Evolutionary conservation across 2,329 filamentous ascomycete genomes (phyloP).

Genomic region (Elsinoe arachidis): DNA sequence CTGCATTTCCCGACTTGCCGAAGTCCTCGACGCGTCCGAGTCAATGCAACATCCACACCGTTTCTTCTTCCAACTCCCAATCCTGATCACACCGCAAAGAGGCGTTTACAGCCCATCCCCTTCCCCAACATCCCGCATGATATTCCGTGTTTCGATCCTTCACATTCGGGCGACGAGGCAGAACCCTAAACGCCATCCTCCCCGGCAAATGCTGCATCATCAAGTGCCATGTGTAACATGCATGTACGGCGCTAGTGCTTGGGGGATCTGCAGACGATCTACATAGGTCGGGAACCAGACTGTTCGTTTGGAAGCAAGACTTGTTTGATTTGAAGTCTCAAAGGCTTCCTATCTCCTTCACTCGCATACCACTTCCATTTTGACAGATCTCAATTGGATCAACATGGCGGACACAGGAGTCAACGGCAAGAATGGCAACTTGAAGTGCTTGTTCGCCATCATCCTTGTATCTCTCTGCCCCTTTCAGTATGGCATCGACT

Average conservation of each 20-base stretch:
- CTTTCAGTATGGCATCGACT: slow-evolving; percentile 47
- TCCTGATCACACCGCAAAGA: neutral
- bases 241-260: neutral
- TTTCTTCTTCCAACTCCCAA: neutral
- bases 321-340: slow-evolving; percentile 10
- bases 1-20: neutral
- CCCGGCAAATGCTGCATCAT: slow-evolving; percentile 3
- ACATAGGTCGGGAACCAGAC: slow-evolving; percentile 12
- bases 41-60: neutral
- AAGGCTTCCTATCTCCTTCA: neutral
- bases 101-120: neutral
- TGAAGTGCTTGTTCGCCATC: slow-evolving; percentile 42
- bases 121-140: slow-evolving; percentile 7
- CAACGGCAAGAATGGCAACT: slow-evolving; percentile 25
- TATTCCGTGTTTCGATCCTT: slow-evolving; percentile 7
- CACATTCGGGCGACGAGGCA: neutral
- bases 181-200: slow-evolving; percentile 5
- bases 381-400: neutral
- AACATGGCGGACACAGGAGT: slow-evolving; percentile 16
- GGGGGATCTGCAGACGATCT: slow-evolving; percentile 11
- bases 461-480: slow-evolving; percentile 42
- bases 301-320: slow-evolving; percentile 19
- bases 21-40: neutral
- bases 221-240: slow-evolving; percentile 6
- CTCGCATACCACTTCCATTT: neutral